Conservation (phyloP, 2,329 filamentous ascomycete species). For the Malbranchea zuffiana region DNA sequence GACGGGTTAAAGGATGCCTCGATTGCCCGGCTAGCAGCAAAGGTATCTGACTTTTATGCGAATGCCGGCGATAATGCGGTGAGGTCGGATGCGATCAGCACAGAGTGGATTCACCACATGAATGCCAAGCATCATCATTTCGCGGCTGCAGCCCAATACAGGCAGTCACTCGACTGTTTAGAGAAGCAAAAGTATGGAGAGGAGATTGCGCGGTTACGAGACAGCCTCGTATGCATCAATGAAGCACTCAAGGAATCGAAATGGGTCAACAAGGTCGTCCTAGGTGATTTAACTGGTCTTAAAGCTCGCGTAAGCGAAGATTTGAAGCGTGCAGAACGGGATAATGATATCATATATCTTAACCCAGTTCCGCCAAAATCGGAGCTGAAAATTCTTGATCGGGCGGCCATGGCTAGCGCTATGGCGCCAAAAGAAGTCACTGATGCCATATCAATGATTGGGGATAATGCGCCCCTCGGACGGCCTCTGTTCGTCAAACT, state of each 20-base stretch:
- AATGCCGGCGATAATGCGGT: conserved; percentile 74
- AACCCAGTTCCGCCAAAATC: conserved; percentile 75
- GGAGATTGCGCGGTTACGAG: conserved; percentile 75
- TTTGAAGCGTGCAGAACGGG: conserved; percentile 82
- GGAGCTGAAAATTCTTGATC: conserved; percentile 72
- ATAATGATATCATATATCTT: conserved; percentile 93
- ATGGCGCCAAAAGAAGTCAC: conserved; percentile 72
- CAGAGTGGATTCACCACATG: conserved; percentile 96
- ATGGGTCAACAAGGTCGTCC: conserved; percentile 70
- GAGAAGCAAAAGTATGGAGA: conserved; percentile 94
- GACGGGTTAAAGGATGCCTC: conserved; percentile 85
- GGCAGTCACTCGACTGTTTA: conserved; percentile 78
- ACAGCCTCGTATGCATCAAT: conserved; percentile 70
- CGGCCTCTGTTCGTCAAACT: conserved; percentile 78
- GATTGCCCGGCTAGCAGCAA: conserved; percentile 81
- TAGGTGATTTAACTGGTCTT: conserved; percentile 70
- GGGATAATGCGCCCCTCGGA: conserved; percentile 69
- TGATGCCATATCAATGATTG: conserved; percentile 67
- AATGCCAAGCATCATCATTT: conserved; percentile 96
- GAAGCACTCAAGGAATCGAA: conserved; percentile 77
- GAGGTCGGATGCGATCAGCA: conserved; percentile 79
- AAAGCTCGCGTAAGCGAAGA: conserved; percentile 78
- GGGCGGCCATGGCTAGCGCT: conserved; percentile 77
- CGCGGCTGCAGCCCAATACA: conserved; percentile 85
- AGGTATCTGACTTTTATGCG: conserved; percentile 84